A percentile compares a stretch with the other conserved stretches of the same genome.
phyloP scores from a whole-genome alignment of 2,329 filamentous ascomycete genomes.

The Colletotrichum falcatum region DNA sequence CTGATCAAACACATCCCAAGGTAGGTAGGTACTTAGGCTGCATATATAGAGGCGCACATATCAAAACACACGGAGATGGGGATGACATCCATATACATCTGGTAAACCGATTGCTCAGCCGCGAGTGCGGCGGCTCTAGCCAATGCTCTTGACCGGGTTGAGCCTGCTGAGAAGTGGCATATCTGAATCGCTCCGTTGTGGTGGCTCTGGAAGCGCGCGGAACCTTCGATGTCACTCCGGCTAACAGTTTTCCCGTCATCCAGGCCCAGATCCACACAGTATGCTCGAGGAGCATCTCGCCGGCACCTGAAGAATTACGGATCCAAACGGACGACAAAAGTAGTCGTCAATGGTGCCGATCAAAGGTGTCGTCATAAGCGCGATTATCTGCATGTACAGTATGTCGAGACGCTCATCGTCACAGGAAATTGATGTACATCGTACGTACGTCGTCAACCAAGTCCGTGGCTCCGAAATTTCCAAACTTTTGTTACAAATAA shows the following conservation, averaged over 20 bases:
- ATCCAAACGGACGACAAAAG: background rate
- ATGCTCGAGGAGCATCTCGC: background rate
- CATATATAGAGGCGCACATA: background rate
- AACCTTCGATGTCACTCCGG: conserved; percentile 28
- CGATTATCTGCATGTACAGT: background rate
- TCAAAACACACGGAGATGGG: conserved; percentile 10
- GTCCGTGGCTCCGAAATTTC: background rate
- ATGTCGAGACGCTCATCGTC: background rate
- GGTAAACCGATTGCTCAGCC: conserved; percentile 43
- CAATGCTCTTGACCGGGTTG: conserved; percentile 40
- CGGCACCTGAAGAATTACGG: background rate
- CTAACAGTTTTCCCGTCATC: conserved; percentile 23
- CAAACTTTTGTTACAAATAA: conserved; percentile 5
- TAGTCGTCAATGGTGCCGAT: background rate
- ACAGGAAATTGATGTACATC: background rate
- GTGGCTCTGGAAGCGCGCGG: conserved; percentile 24
- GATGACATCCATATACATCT: conserved; percentile 41
- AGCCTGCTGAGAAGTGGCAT: conserved; percentile 41
- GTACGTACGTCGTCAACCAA: background rate
- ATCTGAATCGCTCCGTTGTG: conserved; percentile 38
- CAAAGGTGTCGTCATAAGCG: background rate
- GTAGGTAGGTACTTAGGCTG: conserved; percentile 30
- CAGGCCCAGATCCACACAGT: conserved; percentile 24
- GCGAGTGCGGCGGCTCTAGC: conserved; percentile 32
- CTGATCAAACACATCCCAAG: conserved; percentile 9